Conservation (phyloP, 805 yeast species). For the Pichia insulana region DNA sequence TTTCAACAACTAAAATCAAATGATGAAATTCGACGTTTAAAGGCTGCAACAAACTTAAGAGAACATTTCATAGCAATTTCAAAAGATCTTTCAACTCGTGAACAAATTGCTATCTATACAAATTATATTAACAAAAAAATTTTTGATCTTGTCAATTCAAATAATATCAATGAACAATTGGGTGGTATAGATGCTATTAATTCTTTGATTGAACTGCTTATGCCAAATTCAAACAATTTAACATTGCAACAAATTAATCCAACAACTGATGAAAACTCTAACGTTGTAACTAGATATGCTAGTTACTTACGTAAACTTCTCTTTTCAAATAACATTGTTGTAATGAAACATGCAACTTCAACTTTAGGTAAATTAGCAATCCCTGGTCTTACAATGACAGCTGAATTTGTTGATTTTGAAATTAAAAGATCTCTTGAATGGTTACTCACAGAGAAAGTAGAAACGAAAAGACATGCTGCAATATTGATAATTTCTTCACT, state of each 20-base stretch:
- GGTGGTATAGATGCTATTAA: constrained; percentile 92
- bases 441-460: constrained; percentile 82
- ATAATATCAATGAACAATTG: constrained; percentile 60
- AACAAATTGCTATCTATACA: constrained; percentile 72
- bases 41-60: constrained; percentile 64
- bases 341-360: constrained; percentile 78
- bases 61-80: constrained; percentile 64
- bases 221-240: constrained; percentile 39
- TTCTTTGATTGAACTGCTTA: constrained; percentile 75
- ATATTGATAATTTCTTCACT: constrained; percentile 72
- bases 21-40: constrained; percentile 34
- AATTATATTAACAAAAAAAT: constrained; percentile 82
- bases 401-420: constrained; percentile 88
- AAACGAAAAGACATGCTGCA: constrained; percentile 84
- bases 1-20: constrained; percentile 40
- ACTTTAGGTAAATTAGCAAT: constrained; percentile 84
- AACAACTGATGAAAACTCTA: constrained; percentile 62
- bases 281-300: constrained; percentile 85
- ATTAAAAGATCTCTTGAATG: constrained; percentile 86
- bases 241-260: constrained; percentile 15
- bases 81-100: constrained; percentile 66
- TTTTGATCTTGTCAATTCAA: constrained; percentile 73
- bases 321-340: constrained; percentile 73
- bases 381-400: constrained; percentile 83
- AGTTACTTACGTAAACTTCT: constrained; percentile 75